These are phyloP conservation scores for Penicillium salamii DNA, from an alignment of 495 filamentous ascomycete genomes.

Conservation along the genomic window DNA sequence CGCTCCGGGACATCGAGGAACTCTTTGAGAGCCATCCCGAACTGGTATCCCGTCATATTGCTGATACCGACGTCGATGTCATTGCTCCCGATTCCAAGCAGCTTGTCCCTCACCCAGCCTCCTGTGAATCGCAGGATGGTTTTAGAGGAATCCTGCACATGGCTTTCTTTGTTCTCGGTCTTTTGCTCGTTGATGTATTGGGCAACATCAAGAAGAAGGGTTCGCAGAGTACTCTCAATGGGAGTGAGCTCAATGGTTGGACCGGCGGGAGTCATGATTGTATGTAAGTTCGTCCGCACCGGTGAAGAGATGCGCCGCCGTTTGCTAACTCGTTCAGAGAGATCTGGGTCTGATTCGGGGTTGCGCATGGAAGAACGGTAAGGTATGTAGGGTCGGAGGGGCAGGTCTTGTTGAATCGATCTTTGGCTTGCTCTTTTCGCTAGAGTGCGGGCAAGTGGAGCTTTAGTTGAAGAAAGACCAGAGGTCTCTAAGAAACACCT, in stretches of 20 bases:
- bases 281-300: slow-evolving; percentile 6
- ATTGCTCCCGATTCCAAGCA: slow-evolving; percentile 74
- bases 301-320: slow-evolving; percentile 32
- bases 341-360: slow-evolving; percentile 17
- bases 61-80: slow-evolving; percentile 97
- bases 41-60: slow-evolving; percentile 86
- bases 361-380: slow-evolving; percentile 30
- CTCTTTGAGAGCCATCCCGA: slow-evolving; percentile 62
- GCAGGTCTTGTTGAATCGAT: slow-evolving; percentile 7
- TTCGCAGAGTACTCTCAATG: slow-evolving; percentile 64
- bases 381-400: slow-evolving; percentile 5
- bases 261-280: slow-evolving; percentile 24
- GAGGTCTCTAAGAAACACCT: slow-evolving; percentile 16
- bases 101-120: slow-evolving; percentile 98
- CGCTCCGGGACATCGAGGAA: slow-evolving; percentile 53
- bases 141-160: slow-evolving; percentile 16
- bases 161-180: slow-evolving; percentile 32
- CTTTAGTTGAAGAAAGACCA: slow-evolving; percentile 10
- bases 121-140: slow-evolving; percentile 78
- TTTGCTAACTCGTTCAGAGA: slow-evolving; percentile 29
- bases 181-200: slow-evolving; percentile 60
- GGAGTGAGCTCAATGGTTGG: slow-evolving; percentile 58
- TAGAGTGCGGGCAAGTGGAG: slow-evolving; percentile 17
- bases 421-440: slow-evolving; percentile 8
- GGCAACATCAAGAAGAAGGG: slow-evolving; percentile 73